These are phyloP conservation scores for Nicotiana benthamiana DNA, from an alignment of 257 asterid species.

Conservation along the genomic window DNA sequence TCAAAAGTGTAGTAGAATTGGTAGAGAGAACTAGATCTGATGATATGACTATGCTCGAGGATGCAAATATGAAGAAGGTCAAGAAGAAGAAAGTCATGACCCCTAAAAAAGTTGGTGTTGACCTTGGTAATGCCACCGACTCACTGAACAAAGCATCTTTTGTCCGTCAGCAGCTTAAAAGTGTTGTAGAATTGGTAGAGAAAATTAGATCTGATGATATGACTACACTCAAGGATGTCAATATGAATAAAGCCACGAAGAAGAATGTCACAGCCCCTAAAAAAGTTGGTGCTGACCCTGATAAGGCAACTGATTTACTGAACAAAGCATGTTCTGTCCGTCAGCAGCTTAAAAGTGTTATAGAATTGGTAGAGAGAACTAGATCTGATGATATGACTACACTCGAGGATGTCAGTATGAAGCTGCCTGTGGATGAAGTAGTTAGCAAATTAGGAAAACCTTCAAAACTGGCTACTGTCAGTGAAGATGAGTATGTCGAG, in stretches of 20 bases:
- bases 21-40: conserved; percentile 4
- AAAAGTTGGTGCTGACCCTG: too few relatives aligned
- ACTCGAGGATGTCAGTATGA: conserved; percentile 12
- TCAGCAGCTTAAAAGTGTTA: conserved; percentile 12
- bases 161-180: conserved; percentile 8
- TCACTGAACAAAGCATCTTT: conserved; percentile 3
- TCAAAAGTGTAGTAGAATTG: conserved; percentile 11
- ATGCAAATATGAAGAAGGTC: background rate
- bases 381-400: conserved; percentile 1
- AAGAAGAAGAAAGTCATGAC: too few relatives aligned
- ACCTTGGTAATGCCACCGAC: too few relatives aligned
- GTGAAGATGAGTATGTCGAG: conserved; percentile 13
- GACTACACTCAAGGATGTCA: conserved; percentile 5
- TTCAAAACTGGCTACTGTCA: conserved; percentile 11
- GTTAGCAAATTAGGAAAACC: conserved; percentile 9
- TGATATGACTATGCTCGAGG: background rate
- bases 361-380: conserved; percentile 7
- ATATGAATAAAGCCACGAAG: background rate
- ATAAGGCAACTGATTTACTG: too few relatives aligned
- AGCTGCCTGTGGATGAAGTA: conserved; percentile 8
- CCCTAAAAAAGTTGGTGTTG: too few relatives aligned
- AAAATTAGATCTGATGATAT: background rate
- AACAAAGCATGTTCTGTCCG: conserved; percentile 7
- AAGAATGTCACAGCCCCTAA: too few relatives aligned
- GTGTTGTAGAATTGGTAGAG: conserved; percentile 9